phyloP scores from a whole-genome alignment of 768 basidiomycete species.

The Termitomyces eurrhizus region DNA sequence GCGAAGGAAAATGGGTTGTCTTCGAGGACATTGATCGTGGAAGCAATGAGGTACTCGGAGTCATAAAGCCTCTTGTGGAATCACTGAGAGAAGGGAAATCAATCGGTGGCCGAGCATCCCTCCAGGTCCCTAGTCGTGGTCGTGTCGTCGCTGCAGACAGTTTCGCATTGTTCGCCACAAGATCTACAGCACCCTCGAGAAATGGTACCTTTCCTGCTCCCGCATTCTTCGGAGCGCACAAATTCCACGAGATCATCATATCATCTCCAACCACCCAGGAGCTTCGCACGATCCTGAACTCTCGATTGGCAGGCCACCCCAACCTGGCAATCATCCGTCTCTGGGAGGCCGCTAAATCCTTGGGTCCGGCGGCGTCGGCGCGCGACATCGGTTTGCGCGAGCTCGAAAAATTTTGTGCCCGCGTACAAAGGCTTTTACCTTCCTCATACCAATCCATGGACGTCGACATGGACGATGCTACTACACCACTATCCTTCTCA shows the following conservation, averaged over 20 bases:
- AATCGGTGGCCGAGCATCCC: constrained; percentile 65
- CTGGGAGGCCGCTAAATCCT: constrained; percentile 59
- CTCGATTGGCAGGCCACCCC: constrained; percentile 47
- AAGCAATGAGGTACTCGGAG: constrained; percentile 83
- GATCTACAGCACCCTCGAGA: constrained; percentile 54
- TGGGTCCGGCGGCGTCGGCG: constrained; percentile 49
- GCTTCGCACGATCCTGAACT: constrained; percentile 62
- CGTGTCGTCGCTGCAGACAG: constrained; percentile 69
- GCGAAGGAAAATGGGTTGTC: constrained; percentile 89
- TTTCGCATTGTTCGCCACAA: constrained; percentile 88
- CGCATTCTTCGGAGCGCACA: constrained; percentile 82
- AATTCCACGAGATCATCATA: constrained; percentile 71
- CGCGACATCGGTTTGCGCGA: constrained; percentile 74
- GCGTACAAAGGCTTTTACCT: constrained; percentile 63
- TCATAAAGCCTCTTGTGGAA: constrained; percentile 81
- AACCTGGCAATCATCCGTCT: constrained; percentile 53
- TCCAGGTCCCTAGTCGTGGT: constrained; percentile 75
- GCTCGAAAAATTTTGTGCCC: constrained; percentile 76
- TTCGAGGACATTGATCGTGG: constrained; percentile 91
- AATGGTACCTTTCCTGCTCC: constrained; percentile 49
- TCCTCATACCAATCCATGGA: constrained; percentile 41
- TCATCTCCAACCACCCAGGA: constrained; percentile 62
- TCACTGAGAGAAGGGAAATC: constrained; percentile 64
- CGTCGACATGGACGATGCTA: constrained; percentile 24
- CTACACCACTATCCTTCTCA: constrained; percentile 27